These are phyloP conservation scores for Trichosporon inkin DNA, from an alignment of 1,284 basidiomycete species.

Conservation along the genomic window DNA sequence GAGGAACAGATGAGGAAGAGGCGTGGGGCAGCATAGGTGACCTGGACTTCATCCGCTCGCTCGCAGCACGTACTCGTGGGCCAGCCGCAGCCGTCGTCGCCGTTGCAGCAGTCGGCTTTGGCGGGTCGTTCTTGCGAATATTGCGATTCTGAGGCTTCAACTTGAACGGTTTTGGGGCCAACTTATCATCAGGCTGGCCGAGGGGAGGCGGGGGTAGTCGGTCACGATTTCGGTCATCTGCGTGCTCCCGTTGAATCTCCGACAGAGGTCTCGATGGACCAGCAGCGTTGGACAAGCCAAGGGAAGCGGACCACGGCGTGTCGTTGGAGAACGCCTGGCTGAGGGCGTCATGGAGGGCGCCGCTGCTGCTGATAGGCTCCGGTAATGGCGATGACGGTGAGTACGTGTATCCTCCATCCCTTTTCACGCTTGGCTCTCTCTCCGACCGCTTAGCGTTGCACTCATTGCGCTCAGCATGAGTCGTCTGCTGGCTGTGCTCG, in stretches of 20 bases:
- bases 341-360: neutral
- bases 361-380: neutral
- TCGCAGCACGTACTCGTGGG: too few species aligned
- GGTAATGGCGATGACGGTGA: neutral
- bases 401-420: neutral
- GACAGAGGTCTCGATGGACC: neutral
- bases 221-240: neutral
- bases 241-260: neutral
- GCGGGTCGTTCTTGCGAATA: neutral
- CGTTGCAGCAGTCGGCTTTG: neutral
- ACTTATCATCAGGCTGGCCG: neutral
- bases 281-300: neutral
- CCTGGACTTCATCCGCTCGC: too few species aligned
- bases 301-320: neutral
- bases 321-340: neutral
- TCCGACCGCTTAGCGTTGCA: too few species aligned
- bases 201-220: neutral
- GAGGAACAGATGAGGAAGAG: too few species aligned
- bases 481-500: neutral
- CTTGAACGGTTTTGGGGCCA: neutral
- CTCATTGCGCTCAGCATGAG: neutral
- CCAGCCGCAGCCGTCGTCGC: neutral
- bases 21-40: too few species aligned
- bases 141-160: constrained; percentile 2
- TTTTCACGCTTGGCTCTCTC: neutral